phyloP scores from a whole-genome alignment of 768 basidiomycete genomes.

The Auriscalpium vulgare region DNA sequence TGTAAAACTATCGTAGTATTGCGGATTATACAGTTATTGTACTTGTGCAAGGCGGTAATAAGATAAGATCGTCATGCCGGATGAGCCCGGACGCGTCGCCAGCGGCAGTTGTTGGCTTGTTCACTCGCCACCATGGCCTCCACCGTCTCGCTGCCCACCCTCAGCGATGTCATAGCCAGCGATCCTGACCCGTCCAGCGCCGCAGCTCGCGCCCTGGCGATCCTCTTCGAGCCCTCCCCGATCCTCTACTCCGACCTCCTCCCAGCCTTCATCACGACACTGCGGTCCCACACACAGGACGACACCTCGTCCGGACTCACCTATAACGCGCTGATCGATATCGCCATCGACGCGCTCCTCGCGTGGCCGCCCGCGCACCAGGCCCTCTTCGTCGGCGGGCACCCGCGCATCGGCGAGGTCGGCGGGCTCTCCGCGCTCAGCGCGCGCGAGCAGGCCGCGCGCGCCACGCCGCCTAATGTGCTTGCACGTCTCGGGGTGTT shows the following conservation, averaged over 20 bases:
- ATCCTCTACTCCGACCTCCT: slow-evolving; percentile 45
- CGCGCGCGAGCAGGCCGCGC: slow-evolving; percentile 65
- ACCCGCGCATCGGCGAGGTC: slow-evolving; percentile 85
- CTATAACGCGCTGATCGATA: slow-evolving; percentile 51
- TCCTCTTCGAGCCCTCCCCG: slow-evolving; percentile 64
- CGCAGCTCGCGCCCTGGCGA: slow-evolving; percentile 7
- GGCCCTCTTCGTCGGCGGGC: slow-evolving; percentile 68
- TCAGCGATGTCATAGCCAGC: too few species aligned
- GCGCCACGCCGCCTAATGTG: slow-evolving; percentile 64
- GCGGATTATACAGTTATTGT: too few species aligned
- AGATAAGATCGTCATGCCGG: too few species aligned
- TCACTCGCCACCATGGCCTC: too few species aligned
- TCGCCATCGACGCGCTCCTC: slow-evolving; percentile 39
- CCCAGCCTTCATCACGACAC: slow-evolving; percentile 36
- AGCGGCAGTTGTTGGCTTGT: too few species aligned
- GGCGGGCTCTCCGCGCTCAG: slow-evolving; percentile 69
- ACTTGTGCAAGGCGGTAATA: too few species aligned
- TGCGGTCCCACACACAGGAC: neutral
- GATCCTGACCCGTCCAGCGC: too few species aligned
- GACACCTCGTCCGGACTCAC: slow-evolving; percentile 11
- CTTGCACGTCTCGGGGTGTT: slow-evolving; percentile 64
- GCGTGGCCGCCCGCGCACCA: slow-evolving; percentile 43
- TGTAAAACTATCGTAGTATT: too few species aligned
- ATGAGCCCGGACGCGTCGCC: too few species aligned
- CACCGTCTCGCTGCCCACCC: too few species aligned